Conservation (phyloP, 345 rosid species). For the Nephelium lappaceum region DNA sequence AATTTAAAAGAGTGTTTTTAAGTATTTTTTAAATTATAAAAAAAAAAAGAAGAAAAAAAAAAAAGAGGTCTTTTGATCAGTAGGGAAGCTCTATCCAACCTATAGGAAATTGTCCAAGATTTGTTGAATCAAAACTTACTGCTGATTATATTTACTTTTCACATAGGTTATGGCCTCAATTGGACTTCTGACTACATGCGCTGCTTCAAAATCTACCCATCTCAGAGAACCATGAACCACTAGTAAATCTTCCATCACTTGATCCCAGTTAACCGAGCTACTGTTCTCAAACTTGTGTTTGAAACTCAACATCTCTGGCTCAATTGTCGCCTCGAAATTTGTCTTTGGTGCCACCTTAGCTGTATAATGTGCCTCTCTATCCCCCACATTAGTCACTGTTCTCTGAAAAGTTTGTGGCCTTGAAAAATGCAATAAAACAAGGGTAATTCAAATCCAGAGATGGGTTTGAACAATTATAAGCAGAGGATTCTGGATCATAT, state of each 20-base stretch:
- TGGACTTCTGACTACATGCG: constrained; percentile 23
- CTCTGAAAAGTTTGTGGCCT: constrained; percentile 27
- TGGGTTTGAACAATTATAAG: constrained; percentile 31
- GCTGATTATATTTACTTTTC: too few relatives aligned
- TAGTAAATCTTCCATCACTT: background rate
- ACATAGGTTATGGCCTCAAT: too few relatives aligned
- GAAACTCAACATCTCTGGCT: constrained; percentile 16
- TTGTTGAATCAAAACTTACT: too few relatives aligned
- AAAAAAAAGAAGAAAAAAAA: too few relatives aligned
- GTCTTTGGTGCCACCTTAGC: constrained; percentile 16
- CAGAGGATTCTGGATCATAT: constrained; percentile 16
- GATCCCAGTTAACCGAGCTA: constrained; percentile 23
- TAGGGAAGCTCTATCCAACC: too few relatives aligned
- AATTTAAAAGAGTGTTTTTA: too few relatives aligned
- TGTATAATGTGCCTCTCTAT: constrained; percentile 18
- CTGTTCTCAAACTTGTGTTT: constrained; percentile 19
- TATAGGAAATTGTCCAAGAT: too few relatives aligned
- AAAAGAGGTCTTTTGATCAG: too few relatives aligned
- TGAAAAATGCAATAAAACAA: constrained; percentile 35
- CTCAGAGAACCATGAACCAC: constrained; percentile 25
- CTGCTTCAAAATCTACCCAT: constrained; percentile 13
- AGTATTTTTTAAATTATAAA: too few relatives aligned
- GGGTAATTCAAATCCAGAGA: constrained; percentile 46
- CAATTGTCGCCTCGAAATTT: background rate
- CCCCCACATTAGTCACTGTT: constrained; percentile 32